Conservation (phyloP, 768 basidiomycete species). For the Floccularia luteovirens region DNA sequence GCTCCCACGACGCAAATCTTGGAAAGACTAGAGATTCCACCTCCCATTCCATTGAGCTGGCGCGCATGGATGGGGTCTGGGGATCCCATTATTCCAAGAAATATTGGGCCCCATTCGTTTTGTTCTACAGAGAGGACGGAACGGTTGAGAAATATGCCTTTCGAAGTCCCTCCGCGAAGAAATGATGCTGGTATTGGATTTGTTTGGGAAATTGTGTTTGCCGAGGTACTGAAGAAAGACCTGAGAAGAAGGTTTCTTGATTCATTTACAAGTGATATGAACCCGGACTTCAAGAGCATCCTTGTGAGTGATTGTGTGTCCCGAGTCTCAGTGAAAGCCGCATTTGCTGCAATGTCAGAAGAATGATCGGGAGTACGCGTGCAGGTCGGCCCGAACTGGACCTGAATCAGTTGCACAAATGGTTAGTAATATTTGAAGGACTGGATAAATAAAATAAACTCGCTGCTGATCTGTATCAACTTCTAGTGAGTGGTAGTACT, state of each 20-base stretch:
- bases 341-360: too few relatives aligned
- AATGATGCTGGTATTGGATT: slow-evolving; percentile 47
- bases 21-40: slow-evolving; percentile 67
- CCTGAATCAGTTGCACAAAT: too few relatives aligned
- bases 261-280: background rate
- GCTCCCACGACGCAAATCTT: slow-evolving; percentile 63
- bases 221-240: slow-evolving; percentile 1
- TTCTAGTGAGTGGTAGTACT: too few relatives aligned
- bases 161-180: slow-evolving; percentile 70
- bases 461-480: too few relatives aligned
- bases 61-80: slow-evolving; percentile 61
- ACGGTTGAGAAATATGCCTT: slow-evolving; percentile 62
- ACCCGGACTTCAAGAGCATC: too few relatives aligned
- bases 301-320: too few relatives aligned
- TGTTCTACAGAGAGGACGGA: slow-evolving; percentile 42
- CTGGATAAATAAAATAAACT: too few relatives aligned
- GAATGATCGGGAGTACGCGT: too few relatives aligned
- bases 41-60: slow-evolving; percentile 79
- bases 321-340: too few relatives aligned
- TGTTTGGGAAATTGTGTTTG: slow-evolving; percentile 4
- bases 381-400: too few relatives aligned
- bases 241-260: slow-evolving; percentile 7
- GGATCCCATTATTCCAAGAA: slow-evolving; percentile 75
- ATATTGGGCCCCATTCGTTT: slow-evolving; percentile 50
- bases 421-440: too few relatives aligned